phyloP scores from a whole-genome alignment of 768 basidiomycete species.

The Boletus fagicola region DNA sequence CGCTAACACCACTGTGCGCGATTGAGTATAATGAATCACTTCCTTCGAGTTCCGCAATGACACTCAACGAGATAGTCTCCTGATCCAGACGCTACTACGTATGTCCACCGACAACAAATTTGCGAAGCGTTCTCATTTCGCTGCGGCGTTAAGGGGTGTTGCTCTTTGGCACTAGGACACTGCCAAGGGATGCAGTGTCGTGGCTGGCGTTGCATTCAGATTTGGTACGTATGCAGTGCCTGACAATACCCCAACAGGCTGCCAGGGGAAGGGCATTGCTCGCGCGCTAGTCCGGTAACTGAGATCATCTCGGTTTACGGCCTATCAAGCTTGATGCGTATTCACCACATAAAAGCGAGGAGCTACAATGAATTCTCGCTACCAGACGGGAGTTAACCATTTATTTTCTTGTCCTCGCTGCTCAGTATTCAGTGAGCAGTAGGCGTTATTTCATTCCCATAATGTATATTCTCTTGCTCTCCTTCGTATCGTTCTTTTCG shows the following conservation, averaged over 20 bases:
- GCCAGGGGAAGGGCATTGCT: not conserved
- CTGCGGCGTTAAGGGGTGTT: not conserved
- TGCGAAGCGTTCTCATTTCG: not conserved
- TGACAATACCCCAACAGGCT: not conserved
- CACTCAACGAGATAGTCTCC: not conserved
- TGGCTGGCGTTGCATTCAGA: not conserved
- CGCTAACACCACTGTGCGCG: not conserved
- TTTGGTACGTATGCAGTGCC: too few relatives aligned
- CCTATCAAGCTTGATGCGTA: not conserved
- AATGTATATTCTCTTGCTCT: conserved; percentile 15
- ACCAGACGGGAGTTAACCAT: not conserved
- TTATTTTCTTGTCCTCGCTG: not conserved
- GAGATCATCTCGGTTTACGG: not conserved
- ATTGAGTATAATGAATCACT: not conserved
- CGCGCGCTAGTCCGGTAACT: too few relatives aligned
- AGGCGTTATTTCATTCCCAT: not conserved
- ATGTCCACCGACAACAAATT: not conserved
- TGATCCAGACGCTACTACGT: not conserved
- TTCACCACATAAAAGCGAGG: not conserved
- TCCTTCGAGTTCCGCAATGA: not conserved
- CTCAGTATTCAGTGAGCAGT: not conserved
- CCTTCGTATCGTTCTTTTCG: not conserved
- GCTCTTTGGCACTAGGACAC: not conserved
- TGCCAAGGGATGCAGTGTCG: not conserved
- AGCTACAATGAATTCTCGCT: not conserved